Percentiles rank a stretch among this genome's conserved stretches.
phyloP scores from a whole-genome alignment of 2,329 filamentous ascomycete genomes.

The Cordyceps javanica region DNA sequence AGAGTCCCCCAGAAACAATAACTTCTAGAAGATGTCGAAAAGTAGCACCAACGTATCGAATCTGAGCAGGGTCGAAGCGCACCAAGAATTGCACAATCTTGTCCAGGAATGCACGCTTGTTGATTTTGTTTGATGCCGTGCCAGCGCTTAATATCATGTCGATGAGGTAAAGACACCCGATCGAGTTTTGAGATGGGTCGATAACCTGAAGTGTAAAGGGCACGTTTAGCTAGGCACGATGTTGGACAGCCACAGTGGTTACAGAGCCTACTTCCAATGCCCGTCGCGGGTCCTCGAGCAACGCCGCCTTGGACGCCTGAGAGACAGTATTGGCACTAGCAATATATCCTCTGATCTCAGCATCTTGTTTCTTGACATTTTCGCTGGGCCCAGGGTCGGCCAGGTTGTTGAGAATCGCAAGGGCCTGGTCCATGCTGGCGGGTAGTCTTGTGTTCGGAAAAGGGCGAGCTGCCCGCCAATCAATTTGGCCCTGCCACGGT shows the following conservation, averaged over 20 bases:
- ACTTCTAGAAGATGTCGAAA: slow-evolving; percentile 40
- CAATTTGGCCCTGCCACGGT: background rate
- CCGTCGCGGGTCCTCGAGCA: slow-evolving; percentile 29
- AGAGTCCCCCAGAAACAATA: slow-evolving; percentile 32
- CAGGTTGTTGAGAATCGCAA: slow-evolving; percentile 34
- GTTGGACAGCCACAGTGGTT: background rate
- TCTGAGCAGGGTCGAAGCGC: slow-evolving; percentile 44
- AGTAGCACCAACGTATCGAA: slow-evolving; percentile 41
- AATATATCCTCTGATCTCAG: slow-evolving; percentile 32
- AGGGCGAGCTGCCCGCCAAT: background rate
- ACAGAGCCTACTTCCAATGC: slow-evolving; percentile 35
- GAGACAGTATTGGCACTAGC: slow-evolving; percentile 32
- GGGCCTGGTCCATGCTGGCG: slow-evolving; percentile 26
- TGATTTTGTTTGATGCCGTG: slow-evolving; percentile 23
- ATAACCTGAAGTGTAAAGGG: slow-evolving; percentile 30
- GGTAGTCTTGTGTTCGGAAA: background rate
- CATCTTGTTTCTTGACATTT: slow-evolving; percentile 32
- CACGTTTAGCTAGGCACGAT: slow-evolving; percentile 15
- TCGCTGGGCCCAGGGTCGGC: slow-evolving; percentile 27
- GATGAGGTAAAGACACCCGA: slow-evolving; percentile 46
- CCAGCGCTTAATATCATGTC: slow-evolving; percentile 28
- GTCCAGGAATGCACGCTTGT: slow-evolving; percentile 31
- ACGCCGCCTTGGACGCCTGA: slow-evolving; percentile 24
- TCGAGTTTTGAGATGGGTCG: slow-evolving; percentile 42
- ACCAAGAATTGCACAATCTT: slow-evolving; percentile 39